A percentile compares a stretch with the other conserved stretches of the same genome.
These are phyloP conservation scores for Kwoniella pini DNA, from an alignment of 768 basidiomycete species.

Conservation along the genomic window DNA sequence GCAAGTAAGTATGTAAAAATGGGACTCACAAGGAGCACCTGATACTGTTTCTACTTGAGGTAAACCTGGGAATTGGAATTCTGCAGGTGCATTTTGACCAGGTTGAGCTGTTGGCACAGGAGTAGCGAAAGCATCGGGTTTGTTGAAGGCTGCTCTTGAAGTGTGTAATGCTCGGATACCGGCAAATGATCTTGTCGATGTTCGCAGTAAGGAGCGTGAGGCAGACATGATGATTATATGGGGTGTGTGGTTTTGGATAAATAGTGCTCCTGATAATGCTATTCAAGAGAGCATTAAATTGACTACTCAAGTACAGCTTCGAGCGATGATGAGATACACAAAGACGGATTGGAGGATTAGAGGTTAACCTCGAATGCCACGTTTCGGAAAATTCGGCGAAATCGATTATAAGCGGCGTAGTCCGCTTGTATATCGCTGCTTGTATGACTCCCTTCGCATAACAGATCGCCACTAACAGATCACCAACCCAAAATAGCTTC, in stretches of 20 bases:
- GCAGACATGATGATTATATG: conserved; percentile 1
- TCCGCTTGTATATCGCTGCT: neutral
- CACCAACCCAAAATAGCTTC: too few relatives aligned
- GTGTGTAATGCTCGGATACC: conserved; percentile 12
- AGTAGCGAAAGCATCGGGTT: neutral
- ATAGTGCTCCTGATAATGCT: too few relatives aligned
- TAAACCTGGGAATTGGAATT: conserved; percentile 11
- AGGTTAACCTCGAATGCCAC: neutral
- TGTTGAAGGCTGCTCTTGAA: conserved; percentile 13
- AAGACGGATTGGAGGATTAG: conserved; percentile 11
- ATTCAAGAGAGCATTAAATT: too few relatives aligned
- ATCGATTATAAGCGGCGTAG: neutral
- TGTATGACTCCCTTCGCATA: too few relatives aligned
- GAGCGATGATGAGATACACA: conserved; percentile 18
- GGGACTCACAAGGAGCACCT: conserved; percentile 73
- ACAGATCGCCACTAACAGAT: too few relatives aligned
- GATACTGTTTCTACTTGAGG: conserved; percentile 71
- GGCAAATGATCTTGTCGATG: neutral
- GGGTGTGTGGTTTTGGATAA: too few relatives aligned
- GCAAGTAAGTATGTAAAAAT: neutral
- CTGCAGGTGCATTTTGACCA: conserved; percentile 11
- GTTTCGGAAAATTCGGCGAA: neutral
- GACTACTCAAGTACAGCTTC: too few relatives aligned
- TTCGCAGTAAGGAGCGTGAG: conserved; percentile 8
- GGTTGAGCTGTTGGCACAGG: conserved; percentile 10